A percentile compares a stretch with the other conserved stretches of the same genome.
Conservation (phyloP, 139 green algal genomes). For the Tetratostichococcus sp. region DNA sequence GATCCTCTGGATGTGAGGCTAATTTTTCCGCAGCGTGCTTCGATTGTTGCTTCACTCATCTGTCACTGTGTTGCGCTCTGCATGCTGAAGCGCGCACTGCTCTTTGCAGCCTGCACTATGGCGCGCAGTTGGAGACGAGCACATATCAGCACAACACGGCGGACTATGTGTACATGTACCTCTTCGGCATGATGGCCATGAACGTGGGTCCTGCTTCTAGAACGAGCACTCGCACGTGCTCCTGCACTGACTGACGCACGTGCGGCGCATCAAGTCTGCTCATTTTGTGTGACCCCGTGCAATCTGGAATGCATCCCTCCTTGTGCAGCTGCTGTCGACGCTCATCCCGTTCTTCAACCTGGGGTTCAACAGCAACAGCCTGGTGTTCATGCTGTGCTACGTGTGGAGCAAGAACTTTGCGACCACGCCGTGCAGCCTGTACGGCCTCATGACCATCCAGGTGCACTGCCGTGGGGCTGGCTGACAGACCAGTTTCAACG, state of each 20-base stretch:
- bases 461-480: neutral
- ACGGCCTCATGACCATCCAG: constrained; percentile 1
- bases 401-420: constrained; percentile 49
- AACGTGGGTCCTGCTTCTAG: neutral
- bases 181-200: neutral
- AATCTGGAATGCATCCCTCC: too few species aligned
- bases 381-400: constrained; percentile 75
- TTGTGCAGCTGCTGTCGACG: neutral
- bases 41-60: too few species aligned
- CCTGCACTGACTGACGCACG: too few species aligned
- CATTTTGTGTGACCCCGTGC: too few species aligned
- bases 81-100: neutral
- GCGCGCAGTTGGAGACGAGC: constrained; percentile 37
- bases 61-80: neutral
- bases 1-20: constrained; percentile 47
- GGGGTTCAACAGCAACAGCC: constrained; percentile 35
- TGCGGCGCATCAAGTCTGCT: too few species aligned
- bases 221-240: too few species aligned
- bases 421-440: neutral
- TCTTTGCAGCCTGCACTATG: constrained; percentile 38
- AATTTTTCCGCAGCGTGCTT: too few species aligned
- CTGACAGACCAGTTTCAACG: too few species aligned
- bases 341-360: constrained; percentile 32
- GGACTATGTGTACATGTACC: constrained; percentile 30
- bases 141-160: constrained; percentile 44